Conservation (phyloP, 1,284 basidiomycete species). For the Heterobasidion annosum region DNA sequence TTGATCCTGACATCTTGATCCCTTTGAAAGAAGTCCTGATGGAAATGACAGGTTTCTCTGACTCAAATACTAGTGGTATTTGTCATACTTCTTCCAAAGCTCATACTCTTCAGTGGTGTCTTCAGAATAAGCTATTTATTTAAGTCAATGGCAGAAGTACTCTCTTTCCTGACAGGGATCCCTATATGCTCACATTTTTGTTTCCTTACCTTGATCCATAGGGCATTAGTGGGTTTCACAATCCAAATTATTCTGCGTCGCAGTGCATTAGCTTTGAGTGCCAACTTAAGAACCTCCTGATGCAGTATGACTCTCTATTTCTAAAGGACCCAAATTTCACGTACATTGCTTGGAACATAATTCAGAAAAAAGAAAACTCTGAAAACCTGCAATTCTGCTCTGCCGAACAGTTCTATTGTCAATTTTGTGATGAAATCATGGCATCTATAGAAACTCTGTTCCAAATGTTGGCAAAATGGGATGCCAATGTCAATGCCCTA, state of each 20-base stretch:
- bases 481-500: not conserved
- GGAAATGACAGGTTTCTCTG: not conserved
- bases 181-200: conserved; percentile 1
- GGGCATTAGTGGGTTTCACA: conserved; percentile 5
- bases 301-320: conserved; percentile 4
- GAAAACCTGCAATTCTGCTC: not conserved
- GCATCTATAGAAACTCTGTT: not conserved
- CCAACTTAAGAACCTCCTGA: not conserved
- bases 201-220: conserved; percentile 7
- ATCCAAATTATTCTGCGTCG: not conserved
- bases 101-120: conserved; percentile 1
- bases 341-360: conserved; percentile 1
- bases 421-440: not conserved
- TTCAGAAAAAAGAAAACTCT: not conserved
- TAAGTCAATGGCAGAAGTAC: not conserved
- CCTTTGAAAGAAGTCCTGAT: not conserved
- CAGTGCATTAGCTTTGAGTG: not conserved
- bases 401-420: not conserved
- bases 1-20: not conserved
- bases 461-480: not conserved
- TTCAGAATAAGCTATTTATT: not conserved
- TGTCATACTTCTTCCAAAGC: not conserved
- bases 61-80: not conserved
- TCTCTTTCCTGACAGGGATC: conserved; percentile 3
- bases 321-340: not conserved